Evolutionary conservation across 805 yeast species (phyloP), one percentile per base, ranked within the genome.

Genomic region (Kazachstania kunashirensis): DNA sequence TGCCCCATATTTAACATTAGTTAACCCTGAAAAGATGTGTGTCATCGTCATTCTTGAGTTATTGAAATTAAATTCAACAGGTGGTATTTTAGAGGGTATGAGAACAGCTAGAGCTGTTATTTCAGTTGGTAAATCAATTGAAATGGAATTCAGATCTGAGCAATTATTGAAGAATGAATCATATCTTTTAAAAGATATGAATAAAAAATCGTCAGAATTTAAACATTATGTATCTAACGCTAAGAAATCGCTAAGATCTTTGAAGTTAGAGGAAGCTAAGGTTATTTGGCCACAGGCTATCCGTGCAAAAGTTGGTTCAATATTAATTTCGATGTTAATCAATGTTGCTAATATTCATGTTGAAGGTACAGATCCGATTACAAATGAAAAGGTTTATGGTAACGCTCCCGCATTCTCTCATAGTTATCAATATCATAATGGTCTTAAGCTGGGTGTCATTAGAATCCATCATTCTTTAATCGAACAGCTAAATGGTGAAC

Each of bases 351-450:
- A 76, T 49, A 80, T 89, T 10, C 71, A 76, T 17, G 95, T 88
- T 3, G 66, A 69, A 25, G 96, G 88, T 31, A 67, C 62, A 1
- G 96, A 89, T 53, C 96, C 96, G 2, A 67, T 75, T 2, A 79
- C 94, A 0, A 80, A 82, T 9, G 61, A 74, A 36, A 55, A 56
- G 1, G 79, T 83, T n/a, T 60, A 61, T 23, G 94, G 88, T 15
- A 65, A 71, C 27, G 89, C 86, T 6, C 95, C 96, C 2, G 97
- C 97, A 0, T 82, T 92, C 50, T 78, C 77, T 42, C 97, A 92
- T 53, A 73, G 85, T 4, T 88, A 84, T 58, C 94, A 84, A 58
- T 85, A 79, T 50, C 71, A 73, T 33, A 71, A 72, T 37, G 95
- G 96, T 25, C 74, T 75, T 41, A 80, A 79, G 51, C 62, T 85